A percentile compares a stretch with the other conserved stretches of the same genome.
These are phyloP conservation scores for Scleromitrula shiraiana DNA, from an alignment of 2,329 filamentous ascomycete species.

Conservation along the genomic window DNA sequence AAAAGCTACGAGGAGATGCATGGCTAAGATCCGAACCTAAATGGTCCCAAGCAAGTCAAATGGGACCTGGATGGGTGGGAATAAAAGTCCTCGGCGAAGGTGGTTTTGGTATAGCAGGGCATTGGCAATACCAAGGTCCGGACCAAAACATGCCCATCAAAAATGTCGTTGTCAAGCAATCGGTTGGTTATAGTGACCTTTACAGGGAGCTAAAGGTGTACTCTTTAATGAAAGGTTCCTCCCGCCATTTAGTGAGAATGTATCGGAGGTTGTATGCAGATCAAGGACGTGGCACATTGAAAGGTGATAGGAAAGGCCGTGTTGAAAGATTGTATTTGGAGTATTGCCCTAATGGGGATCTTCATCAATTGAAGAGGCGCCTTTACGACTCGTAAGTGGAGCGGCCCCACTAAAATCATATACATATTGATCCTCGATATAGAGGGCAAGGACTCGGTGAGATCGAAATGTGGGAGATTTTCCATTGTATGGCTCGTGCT, in stretches of 20 bases:
- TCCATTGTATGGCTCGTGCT: neutral
- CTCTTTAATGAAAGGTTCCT: neutral
- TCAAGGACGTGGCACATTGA: neutral
- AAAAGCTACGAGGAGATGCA: neutral
- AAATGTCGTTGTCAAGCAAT: neutral
- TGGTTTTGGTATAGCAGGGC: neutral
- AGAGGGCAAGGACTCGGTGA: neutral
- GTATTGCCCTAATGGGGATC: neutral
- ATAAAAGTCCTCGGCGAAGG: neutral
- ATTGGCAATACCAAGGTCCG: neutral
- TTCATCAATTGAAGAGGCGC: neutral
- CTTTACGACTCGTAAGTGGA: neutral
- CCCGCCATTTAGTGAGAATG: constrained; percentile 3
- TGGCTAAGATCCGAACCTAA: neutral
- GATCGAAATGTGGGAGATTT: neutral
- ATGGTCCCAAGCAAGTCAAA: neutral
- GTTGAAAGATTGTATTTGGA: neutral
- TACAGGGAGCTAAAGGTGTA: neutral
- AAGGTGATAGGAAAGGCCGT: neutral
- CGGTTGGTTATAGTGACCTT: neutral
- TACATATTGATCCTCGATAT: too few species aligned
- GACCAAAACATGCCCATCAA: neutral
- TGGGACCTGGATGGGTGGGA: neutral
- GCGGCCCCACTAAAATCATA: too few species aligned
- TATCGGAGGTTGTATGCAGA: neutral